Percentiles rank a stretch among this genome's conserved stretches.
Evolutionary conservation across 345 rosid genomes (phyloP).

Genomic region (Clarkia xantiana): DNA sequence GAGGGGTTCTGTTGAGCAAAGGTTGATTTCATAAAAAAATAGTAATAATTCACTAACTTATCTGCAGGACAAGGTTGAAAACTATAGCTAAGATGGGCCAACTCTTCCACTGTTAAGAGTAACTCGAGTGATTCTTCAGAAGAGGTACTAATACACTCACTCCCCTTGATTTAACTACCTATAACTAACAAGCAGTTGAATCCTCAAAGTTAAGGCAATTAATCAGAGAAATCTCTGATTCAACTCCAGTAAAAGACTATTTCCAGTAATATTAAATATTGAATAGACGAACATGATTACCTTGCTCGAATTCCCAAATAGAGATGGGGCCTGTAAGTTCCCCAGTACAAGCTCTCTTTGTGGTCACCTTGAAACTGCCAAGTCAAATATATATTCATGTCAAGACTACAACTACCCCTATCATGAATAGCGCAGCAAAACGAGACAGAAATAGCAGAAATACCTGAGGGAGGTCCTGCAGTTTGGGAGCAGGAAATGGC

Average conservation of each 20-base stretch:
- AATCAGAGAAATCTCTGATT: background rate
- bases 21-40: background rate
- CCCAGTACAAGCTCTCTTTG: constrained; percentile 79
- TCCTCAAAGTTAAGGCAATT: background rate
- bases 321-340: constrained; percentile 75
- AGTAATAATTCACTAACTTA: background rate
- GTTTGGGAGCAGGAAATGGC: constrained; percentile 69
- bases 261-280: background rate
- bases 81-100: no score
- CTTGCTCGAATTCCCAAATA: constrained; percentile 84
- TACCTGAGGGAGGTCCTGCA: constrained; percentile 63
- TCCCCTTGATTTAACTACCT: no score
- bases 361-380: constrained; percentile 81
- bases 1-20: constrained; percentile 48
- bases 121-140: no score
- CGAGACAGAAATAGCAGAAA: background rate
- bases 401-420: background rate
- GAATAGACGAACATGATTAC: constrained; percentile 12
- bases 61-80: background rate
- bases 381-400: constrained; percentile 2
- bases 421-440: background rate
- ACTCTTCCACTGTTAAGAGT: no score
- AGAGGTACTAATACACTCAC: no score
- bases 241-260: background rate
- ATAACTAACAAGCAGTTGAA: no score